Base-by-base conservation (phyloP, 2,329 filamentous ascomycete species). In the Blastomyces parvus region DNA sequence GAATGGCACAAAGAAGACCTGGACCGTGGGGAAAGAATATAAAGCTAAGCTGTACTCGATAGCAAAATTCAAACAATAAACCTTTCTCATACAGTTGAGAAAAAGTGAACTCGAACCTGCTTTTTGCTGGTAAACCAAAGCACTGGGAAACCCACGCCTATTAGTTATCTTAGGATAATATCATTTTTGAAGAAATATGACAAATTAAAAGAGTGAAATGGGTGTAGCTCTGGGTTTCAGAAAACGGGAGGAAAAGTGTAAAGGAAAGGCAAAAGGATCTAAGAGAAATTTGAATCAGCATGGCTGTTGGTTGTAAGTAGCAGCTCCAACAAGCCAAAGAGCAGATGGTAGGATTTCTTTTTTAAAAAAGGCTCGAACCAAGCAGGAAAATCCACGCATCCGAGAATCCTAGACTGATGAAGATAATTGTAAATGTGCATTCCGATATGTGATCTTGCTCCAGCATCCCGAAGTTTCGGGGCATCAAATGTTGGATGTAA, bases 181-280 rank as follows among this genome's bases (percentile, higher is more conserved):
- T 68, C 63, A 69, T 66, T 66, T 66, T 68, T 66, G 64, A 64
- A 66, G 66, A 66, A 71, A 71, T 71, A 68, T 69, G 67, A 66
- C 64, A 69, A 66, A 66, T 67, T 69, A 70, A 68, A 66, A 65
- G 65, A 69, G 68, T 69, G 67, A 69, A 69, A 70, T 71, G 61
- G 62, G 62, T 64, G 64, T 53, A 53, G 50, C 27, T 53, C 50
- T 50, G 50, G 66, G 64, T 61, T 66, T 64, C 65, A 63, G 64
- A 44, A 63, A 65, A 66, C 19, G 11, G 13, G 66, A 60, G 66
- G 42, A 33, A 61, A 64, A 55, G 61, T 33, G 33, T 44, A 57
- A 64, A 60, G 62, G 69, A 69, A 69, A 68, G 71, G 65, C 67
- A 68, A 67, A 68, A 69, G 65, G 62, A 65, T 63, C 67, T 61